phyloP scores from a whole-genome alignment of 768 basidiomycete species.

The Leccinum olivaceopallidum region DNA sequence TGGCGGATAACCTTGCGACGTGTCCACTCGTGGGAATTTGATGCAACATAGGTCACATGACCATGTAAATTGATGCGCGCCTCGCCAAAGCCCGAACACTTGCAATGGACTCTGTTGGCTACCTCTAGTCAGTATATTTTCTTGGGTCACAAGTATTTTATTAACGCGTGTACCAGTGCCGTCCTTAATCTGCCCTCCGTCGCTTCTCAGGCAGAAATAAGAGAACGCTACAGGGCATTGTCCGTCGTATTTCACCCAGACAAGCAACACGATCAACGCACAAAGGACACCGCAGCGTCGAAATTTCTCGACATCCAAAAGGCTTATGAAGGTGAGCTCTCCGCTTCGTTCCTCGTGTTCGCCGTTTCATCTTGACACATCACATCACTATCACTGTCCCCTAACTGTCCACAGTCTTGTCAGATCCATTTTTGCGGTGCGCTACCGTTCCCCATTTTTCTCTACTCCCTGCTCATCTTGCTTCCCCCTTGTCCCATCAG shows the following conservation, averaged over 20 bases:
- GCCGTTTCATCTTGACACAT: neutral
- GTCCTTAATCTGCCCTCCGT: conserved; percentile 69
- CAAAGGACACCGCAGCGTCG: conserved; percentile 59
- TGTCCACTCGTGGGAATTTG: conserved; percentile 31
- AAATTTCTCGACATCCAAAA: conserved; percentile 78
- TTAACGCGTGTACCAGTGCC: conserved; percentile 35
- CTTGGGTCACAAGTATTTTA: neutral
- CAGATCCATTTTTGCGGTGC: conserved; percentile 70
- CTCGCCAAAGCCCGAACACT: neutral
- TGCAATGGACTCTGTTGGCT: conserved; percentile 13
- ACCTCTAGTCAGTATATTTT: conserved; percentile 31
- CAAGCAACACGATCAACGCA: conserved; percentile 62
- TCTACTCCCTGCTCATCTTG: conserved; percentile 8
- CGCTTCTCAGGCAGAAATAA: conserved; percentile 67
- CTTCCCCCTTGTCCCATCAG: conserved; percentile 35
- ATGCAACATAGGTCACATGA: conserved; percentile 23
- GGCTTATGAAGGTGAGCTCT: conserved; percentile 70
- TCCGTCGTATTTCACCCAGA: conserved; percentile 87
- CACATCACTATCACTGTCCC: conserved; percentile 1
- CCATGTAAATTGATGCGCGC: neutral
- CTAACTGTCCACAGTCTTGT: conserved; percentile 50
- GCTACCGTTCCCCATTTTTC: conserved; percentile 16
- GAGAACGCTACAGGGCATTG: conserved; percentile 68
- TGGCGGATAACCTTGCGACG: conserved; percentile 14
- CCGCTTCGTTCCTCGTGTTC: neutral